Base-by-base conservation (phyloP, 768 basidiomycete species). In the Tylopilus felleus region DNA sequence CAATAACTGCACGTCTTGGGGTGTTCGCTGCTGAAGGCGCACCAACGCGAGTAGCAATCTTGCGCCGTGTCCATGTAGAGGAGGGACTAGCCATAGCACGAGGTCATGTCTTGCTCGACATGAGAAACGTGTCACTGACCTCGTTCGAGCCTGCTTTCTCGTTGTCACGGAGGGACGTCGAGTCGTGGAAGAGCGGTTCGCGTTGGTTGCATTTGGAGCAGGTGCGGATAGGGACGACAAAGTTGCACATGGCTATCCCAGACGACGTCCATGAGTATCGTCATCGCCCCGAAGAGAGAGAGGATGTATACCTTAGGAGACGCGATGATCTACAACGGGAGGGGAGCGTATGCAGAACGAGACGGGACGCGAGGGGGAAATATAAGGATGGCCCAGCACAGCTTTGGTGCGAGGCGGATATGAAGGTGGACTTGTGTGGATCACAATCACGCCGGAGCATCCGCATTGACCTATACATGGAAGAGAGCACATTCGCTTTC, bases 1-100 rank as follows among this genome's bases (percentile, higher is more conserved):
- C 68, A 69, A 39, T 58, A 58, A 35, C 41, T 56, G 41, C 68
- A 69, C 7, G 42, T 21, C 19, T 52, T 62, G 0, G 68, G 56
- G 27, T 69, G 68, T 38, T 69, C 68, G 25, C 57, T 65, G 60
- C 69, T 69, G n/a, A 61, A 67, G 21, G 63, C 22, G 31, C 68
- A 69, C 51, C 58, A 49, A 23, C 66, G 67, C 21, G 69, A 70
- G 39, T 63, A 69, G 21, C 68, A 69, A 14, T 69, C 68, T 52
- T 69, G 68, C 0, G 67, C 65, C 2, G 65, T 57, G 46, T 68
- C 69, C 63, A 69, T 71, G 51, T 71, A 69, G 23, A 41, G 35
- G 4, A 53, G 35, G 41, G 49, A 53, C 65, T 69, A n/a, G 53
- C 6, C 22, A 13, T 0, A 22, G 29, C 28, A 4, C 2, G 10